Base-by-base conservation (phyloP, 495 filamentous ascomycete genomes). In the Penicillium turbatum region DNA sequence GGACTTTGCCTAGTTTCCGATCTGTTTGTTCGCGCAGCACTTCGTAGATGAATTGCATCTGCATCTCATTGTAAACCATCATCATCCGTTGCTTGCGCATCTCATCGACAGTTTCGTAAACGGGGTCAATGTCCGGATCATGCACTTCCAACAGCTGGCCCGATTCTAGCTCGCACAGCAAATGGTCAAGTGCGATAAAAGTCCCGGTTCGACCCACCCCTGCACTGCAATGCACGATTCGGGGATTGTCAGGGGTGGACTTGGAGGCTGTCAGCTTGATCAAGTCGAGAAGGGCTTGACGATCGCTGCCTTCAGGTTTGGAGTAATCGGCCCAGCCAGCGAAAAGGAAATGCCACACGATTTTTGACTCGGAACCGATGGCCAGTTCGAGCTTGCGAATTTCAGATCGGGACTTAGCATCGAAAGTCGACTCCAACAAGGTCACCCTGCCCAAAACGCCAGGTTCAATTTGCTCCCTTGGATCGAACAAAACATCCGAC, bases 141-240 rank as follows among this genome's bases (percentile, higher is more conserved):
- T 64, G 62, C 37, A 65, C 56, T 35, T 68, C 64, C 52, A 76
- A 80, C 54, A 93, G 69, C 24, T 82, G 77, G 29, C 90, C 95
- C 10, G 84, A 82, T 34, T 89, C 84, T 7, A 97, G 73, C 66
- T 96, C 90, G 24, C 82, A 77, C 38, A 96, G 79, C 41, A 99
- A 80, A 62, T 92, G 87, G 69, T 97, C 95, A 8, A 99, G 82
- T 4, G 91, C 87, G 56, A 99, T 93, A 64, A 97, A 99, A 0
- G 93, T 97, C 44, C 93, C 93, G 15, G 87, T 92, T 46, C 93
- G 84, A 19, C 93, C 93, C 10, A 99, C 95, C 34, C 93, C 93
- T 19, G 93, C 93, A 59, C 87, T 91, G 72, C 92, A 97, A 66
- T 97, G 93, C 16, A 97, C 83, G 48, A 97, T 83, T 34, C 92